Evolutionary conservation across 2,329 filamentous ascomycete species (phyloP), one percentile per base, ranked within the genome.

Genomic region (Apiospora rasikravindrae): DNA sequence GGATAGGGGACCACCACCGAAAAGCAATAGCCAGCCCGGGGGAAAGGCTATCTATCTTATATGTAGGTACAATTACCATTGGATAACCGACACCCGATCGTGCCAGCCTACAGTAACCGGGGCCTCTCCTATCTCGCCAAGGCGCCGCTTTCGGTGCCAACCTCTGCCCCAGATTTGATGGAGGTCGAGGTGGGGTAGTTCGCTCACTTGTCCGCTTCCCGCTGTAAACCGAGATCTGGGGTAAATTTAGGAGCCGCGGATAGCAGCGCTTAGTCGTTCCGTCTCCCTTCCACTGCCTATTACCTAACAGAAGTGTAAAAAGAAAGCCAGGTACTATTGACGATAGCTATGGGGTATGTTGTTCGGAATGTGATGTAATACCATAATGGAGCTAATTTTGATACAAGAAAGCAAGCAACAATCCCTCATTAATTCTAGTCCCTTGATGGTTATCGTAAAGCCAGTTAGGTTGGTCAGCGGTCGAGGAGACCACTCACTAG

Each of bases 171-270:
- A 64, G 53, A 37, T 33, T 33, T 57, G 29, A 64, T 64, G 53
- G 53, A 64, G 57, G 57, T 64, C 33, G 33, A 37, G 57, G 57
- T 64, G 57, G 57, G 57, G 57, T 64, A 64, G 57, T n/a, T 64
- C 19, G 3, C 29, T n/a, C 10, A 40, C 57, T 64, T 64, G 57
- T 40, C 33, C 57, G 57, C 33, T 40, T n/a, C 57, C 57, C 57
- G 57, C 57, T 37, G 33, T 10, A 64, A 64, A 33, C 57, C 57
- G 57, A 64, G 57, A 64, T 64, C 57, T 64, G 57, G 57, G 57
- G 57, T 64, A 64, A 13, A 37, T 7, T 33, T 33, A 6, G 40
- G 29, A 64, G 57, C 57, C 57, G 57, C 57, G 57, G 57, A 37
- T 64, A 61, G 16, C 51, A 33, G 51, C 33, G 33, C 33, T 37